Percentiles rank a stretch among this genome's conserved stretches.
Conservation (phyloP, 2,329 filamentous ascomycete genomes). For the Aurifilum marmelostoma region DNA sequence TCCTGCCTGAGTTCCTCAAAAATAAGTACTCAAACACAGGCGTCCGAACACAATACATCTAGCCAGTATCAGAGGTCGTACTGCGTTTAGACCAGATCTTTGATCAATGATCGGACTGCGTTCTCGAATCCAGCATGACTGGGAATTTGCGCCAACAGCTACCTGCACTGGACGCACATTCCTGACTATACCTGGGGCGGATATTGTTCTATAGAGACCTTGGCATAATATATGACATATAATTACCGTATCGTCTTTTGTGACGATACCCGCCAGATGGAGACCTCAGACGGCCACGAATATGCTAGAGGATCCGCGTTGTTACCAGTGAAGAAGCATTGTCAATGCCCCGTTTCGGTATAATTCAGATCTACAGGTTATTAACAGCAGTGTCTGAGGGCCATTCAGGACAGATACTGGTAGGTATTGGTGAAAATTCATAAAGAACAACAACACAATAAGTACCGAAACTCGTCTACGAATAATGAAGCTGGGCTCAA, state of each 20-base stretch:
- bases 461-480: background rate
- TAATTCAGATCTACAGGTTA: background rate
- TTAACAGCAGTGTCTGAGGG: background rate
- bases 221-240: background rate
- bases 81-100: slow-evolving; percentile 6
- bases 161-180: background rate
- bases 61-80: slow-evolving; percentile 18
- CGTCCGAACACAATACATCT: background rate
- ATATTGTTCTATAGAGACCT: background rate
- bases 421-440: background rate
- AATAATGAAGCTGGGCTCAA: background rate
- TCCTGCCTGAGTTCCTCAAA: background rate
- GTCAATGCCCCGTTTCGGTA: too few relatives aligned
- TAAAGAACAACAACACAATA: background rate
- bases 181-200: background rate
- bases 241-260: background rate
- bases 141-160: background rate
- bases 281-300: background rate
- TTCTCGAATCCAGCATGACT: background rate
- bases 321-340: background rate
- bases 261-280: too few relatives aligned
- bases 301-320: background rate
- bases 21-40: background rate
- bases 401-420: background rate
- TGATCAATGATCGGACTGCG: background rate